Base-by-base conservation (phyloP, 2,329 filamentous ascomycete species). In the Rutstroemia sp. region DNA sequence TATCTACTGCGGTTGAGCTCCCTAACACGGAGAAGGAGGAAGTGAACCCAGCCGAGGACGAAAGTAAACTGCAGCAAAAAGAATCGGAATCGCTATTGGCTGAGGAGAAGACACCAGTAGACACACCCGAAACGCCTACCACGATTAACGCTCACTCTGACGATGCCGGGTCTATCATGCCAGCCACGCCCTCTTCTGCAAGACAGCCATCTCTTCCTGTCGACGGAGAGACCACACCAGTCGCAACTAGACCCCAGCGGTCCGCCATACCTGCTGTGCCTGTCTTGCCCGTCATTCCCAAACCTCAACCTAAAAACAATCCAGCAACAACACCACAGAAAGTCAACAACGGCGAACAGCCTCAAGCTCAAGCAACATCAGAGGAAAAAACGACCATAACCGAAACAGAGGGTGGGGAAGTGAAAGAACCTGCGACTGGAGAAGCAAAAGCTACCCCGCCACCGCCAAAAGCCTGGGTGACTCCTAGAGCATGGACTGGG, bases 401-500 rank as follows among this genome's bases (percentile, higher is more conserved):
- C 6, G 39, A 27, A 44, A 47, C n/a, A 7, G 38, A 50, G 21
- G 45, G 23, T 3, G 5, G 39, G 27, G 19, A 27, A 19, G 17
- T 41, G 30, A 61, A 60, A 39, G 50, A 58, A 17, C 25, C 14
- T 25, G 47, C 45, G 14, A 8, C 39, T 21, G 61, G 58, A 34
- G 60, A 62, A n/a, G 48, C 69, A 4, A 75, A 75, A 48, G 68
- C 71, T 59, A 63, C 66, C 34, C 70, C 73, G 1, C 68, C 75
- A 51, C 68, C 71, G 41, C 70, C 69, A n/a, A 72, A 76, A 46
- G 65, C 64, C 47, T 67, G 65, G 66, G 57, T 58, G 12, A 72
- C 76, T n/a, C 78, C 80, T 25, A 80, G 85, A 65, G 84, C 82
- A 1, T 89, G 86, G 86, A 83, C 86, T 25, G 85, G 86, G 60